Conservation (phyloP, 495 filamentous ascomycete genomes). For the Chaetomium cochliodes region DNA sequence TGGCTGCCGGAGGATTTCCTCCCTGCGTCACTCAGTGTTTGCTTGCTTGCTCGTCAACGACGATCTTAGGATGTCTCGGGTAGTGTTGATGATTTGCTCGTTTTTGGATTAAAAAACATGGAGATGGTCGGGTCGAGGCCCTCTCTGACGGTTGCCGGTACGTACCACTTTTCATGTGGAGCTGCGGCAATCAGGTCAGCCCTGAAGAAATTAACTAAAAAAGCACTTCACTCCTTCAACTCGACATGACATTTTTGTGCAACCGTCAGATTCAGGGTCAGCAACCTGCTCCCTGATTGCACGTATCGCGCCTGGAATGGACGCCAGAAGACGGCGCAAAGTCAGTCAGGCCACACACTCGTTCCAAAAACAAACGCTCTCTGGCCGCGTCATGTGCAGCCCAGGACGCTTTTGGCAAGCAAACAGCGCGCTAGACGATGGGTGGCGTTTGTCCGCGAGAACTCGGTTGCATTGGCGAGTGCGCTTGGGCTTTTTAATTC, state of each 20-base stretch:
- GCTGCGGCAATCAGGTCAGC: no score
- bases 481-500: background rate
- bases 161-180: no score
- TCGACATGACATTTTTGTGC: background rate
- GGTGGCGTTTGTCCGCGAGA: slow-evolving; percentile 1
- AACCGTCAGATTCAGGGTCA: background rate
- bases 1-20: background rate
- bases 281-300: background rate
- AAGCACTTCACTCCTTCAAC: background rate
- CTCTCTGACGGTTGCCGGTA: no score
- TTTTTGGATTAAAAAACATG: no score
- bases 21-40: background rate
- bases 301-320: background rate
- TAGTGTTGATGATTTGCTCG: no score
- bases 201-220: no score
- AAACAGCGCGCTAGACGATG: background rate
- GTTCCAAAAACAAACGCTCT: background rate
- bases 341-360: background rate
- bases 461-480: background rate
- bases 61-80: no score
- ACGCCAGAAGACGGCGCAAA: background rate
- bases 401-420: slow-evolving; percentile 8
- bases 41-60: no score
- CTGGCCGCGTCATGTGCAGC: background rate
- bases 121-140: no score